Conservation (phyloP, 495 filamentous ascomycete species). For the Paragyromitra xinjiangensis region DNA sequence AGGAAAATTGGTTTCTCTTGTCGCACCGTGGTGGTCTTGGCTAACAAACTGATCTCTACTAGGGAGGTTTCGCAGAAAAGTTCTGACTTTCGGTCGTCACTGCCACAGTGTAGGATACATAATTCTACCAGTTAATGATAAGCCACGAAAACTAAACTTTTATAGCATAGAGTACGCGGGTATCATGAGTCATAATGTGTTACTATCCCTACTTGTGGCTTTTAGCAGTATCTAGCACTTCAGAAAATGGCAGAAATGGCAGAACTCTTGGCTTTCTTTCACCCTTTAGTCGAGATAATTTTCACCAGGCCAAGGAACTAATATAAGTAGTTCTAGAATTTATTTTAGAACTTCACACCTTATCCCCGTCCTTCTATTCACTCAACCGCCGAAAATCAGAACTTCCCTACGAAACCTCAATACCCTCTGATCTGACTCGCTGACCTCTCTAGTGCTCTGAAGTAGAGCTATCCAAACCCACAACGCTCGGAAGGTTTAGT, state of each 20-base stretch:
- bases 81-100: not conserved
- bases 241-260: not conserved
- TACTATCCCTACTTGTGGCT: not conserved
- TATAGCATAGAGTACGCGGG: not conserved
- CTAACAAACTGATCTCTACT: no score
- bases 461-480: no score
- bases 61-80: no score
- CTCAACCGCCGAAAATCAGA: conserved; percentile 2
- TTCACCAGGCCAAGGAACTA: not conserved
- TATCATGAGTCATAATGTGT: not conserved
- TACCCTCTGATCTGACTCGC: no score
- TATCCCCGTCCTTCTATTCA: not conserved
- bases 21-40: not conserved
- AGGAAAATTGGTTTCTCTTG: not conserved
- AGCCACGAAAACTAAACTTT: not conserved
- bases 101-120: not conserved
- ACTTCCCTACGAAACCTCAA: not conserved
- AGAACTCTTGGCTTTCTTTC: not conserved
- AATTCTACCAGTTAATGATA: not conserved
- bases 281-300: not conserved
- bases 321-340: not conserved
- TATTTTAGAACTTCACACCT: not conserved
- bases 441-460: not conserved
- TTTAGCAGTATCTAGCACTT: not conserved
- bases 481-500: no score